Base-by-base conservation (phyloP, 495 filamentous ascomycete genomes). In the Gamarada debralockiae region DNA sequence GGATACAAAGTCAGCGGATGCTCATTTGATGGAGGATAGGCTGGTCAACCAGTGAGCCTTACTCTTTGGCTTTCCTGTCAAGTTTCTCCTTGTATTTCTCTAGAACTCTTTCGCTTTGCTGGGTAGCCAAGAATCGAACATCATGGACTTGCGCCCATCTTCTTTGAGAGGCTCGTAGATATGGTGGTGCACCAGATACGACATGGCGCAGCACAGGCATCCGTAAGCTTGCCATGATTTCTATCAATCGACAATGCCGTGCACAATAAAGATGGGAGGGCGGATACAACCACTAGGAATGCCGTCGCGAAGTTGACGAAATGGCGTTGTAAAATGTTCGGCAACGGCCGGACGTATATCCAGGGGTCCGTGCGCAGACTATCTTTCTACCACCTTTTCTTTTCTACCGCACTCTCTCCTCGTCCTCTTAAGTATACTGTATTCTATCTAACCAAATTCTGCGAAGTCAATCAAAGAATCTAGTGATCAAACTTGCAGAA, bases 101-200 rank as follows among this genome's bases (percentile, higher is more conserved):
- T 36, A 85, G 60, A 17, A 96, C 72, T 68, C 74, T 65, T 23
- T 75, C 72, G 24, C 74, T 75, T 50, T 58, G 72, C 54, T 85
- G 83, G 9, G 83, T 83, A 20, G 85, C 86, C 17, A 96, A 74
- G 74, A 93, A 95, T 38, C 92, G 90, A 39, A 95, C 84, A 70
- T 96, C 90, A 68, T 92, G 88, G 9, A 96, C 91, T 56, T 86
- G 89, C 8, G 93, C 95, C 86, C 89, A 92, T 59, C 95, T 82
- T 47, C 87, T 78, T 64, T 97, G 93, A 36, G 58, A 55, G 2
- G 50, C 41, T 52, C 61, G 55, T 22, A 66, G 38, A 42, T 57
- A 61, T 22, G 58, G 66, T 17, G 58, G 60, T 40, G 54, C 57
- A 2, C 57, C 59, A 36, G 60, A 62, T 23, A 64, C 48, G 17